Evolutionary conservation across 2,329 filamentous ascomycete genomes (phyloP), one percentile per base, ranked within the genome.

Genomic region (Fusarium nurragi): DNA sequence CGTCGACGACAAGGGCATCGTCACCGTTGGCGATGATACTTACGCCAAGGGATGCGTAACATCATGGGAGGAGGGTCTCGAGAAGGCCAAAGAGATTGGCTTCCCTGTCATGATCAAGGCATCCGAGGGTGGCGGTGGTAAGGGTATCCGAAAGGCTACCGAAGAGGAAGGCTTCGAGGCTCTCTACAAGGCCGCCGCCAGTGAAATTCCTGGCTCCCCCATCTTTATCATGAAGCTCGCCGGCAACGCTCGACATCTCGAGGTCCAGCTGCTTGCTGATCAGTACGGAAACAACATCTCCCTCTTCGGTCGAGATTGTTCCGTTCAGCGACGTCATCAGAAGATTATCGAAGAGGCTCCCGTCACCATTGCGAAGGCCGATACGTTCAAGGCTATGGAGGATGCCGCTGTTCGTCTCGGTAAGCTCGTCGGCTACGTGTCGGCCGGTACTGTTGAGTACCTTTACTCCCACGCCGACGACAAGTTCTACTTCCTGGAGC

Each of bases 181-280:
- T 70, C 84, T 98, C 41, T 99, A 98, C 86, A 95, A 96, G 79
- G 95, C 94, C 41, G 95, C 96, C 21, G 94, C 95, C 6, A 97
- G 90, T 78, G 96, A 99, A 79, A 98, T 99, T 70, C 96, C 95
- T 12, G 96, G 96, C 44, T 99, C 95, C 26, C 95, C 96, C 70
- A 99, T 99, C 80, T 99, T 99, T 86, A 97, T 99, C 82, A 99
- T 99, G 95, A 97, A 99, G 88, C 84, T 99, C 65, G 95, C 95
- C 46, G 95, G 94, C 71, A 97, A 97, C 76, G 95, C 95, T 37
- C 86, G 95, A 71, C 95, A 99, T 86, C 84, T 99, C 81, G 95
- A 99, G 80, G 96, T 99, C 57, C 95, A 99, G 82, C 84, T 99
- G 68, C 85, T 99, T 51, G 96, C 95, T 67, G 96, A 99, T 83